phyloP scores from a whole-genome alignment of 2,329 filamentous ascomycete genomes.

The Hymenoscyphus linearis region DNA sequence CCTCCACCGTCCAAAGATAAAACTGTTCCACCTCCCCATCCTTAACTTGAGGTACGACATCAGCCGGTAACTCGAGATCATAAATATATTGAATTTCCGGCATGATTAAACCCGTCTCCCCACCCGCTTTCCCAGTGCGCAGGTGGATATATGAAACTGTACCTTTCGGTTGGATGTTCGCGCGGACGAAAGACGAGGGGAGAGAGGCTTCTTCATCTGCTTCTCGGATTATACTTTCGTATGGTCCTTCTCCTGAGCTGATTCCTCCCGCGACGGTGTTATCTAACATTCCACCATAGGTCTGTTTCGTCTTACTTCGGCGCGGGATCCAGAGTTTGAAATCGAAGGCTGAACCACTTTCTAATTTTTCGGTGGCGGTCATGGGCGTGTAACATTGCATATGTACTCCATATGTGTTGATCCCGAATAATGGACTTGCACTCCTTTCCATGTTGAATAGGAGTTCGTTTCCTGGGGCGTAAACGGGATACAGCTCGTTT shows the following conservation, averaged over 20 bases:
- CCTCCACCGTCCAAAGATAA: constrained; percentile 68
- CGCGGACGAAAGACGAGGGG: constrained; percentile 61
- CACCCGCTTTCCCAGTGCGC: constrained; percentile 68
- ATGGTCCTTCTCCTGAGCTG: constrained; percentile 71
- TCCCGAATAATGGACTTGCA: constrained; percentile 68
- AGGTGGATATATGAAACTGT: constrained; percentile 82
- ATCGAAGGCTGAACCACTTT: constrained; percentile 42
- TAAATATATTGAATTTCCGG: constrained; percentile 91
- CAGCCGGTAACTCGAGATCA: constrained; percentile 70
- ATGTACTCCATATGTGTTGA: constrained; percentile 75
- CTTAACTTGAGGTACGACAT: constrained; percentile 66
- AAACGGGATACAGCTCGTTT: constrained; percentile 75
- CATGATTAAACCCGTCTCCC: constrained; percentile 76
- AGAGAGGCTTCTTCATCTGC: constrained; percentile 84
- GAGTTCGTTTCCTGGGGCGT: constrained; percentile 54
- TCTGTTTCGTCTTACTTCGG: constrained; percentile 71
- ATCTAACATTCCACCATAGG: constrained; percentile 86
- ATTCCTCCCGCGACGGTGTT: constrained; percentile 88
- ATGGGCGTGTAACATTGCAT: constrained; percentile 65
- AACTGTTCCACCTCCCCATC: constrained; percentile 91
- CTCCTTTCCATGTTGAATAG: constrained; percentile 74
- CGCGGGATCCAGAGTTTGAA: constrained; percentile 81
- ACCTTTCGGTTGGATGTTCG: constrained; percentile 53
- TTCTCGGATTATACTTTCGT: constrained; percentile 80
- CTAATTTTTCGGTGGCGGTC: constrained; percentile 15